Evolutionary conservation across 768 basidiomycete genomes (phyloP), one percentile per base, ranked within the genome.

Genomic region (Calocybe gangraenosa): DNA sequence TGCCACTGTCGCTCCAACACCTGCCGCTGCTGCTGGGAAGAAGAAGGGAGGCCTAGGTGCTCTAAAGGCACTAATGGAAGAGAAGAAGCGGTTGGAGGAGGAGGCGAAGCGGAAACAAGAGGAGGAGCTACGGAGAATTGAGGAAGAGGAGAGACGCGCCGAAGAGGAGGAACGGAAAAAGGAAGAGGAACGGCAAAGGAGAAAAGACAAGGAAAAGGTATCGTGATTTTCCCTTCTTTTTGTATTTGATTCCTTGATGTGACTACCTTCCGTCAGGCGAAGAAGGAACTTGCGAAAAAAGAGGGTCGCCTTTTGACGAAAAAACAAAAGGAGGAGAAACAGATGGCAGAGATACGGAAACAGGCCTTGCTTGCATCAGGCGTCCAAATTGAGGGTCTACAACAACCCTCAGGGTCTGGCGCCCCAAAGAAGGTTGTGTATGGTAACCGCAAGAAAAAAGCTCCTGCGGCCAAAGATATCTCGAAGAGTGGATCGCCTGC

Each of bases 251-350:
- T 42, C 21, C 32, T 41, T 25, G 33, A 28, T 40, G 37, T 46
- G 18, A 47, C 32, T 44, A 22, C 22, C 25, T 31, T 37, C 36
- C 43, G 48, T n/a, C 58, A 94, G 92, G 85, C 80, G 36, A 96
- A 95, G 65, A 82, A 82, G 41, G 94, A 96, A 56, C 62, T 87
- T 41, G 84, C 88, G 11, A 92, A 88, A 76, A 95, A 93, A 63
- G 94, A 98, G 67, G 96, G 96, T 18, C 81, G 87, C 37, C 69
- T 95, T 19, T 75, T 98, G 40, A 98, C 95, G n/a, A 93, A 95
- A 65, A 96, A 94, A 66, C 94, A 98, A 64, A 95, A 92, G 65
- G 87, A 91, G 58, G 94, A 97, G 62, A 84, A 78, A 55, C 88
- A 87, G 17, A 87, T 83, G 53, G 93, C 92, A 2, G 94, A 97